Evolutionary conservation across 2,329 filamentous ascomycete species (phyloP), one percentile per base, ranked within the genome.

Genomic region (Ophiocordyceps robertsii): DNA sequence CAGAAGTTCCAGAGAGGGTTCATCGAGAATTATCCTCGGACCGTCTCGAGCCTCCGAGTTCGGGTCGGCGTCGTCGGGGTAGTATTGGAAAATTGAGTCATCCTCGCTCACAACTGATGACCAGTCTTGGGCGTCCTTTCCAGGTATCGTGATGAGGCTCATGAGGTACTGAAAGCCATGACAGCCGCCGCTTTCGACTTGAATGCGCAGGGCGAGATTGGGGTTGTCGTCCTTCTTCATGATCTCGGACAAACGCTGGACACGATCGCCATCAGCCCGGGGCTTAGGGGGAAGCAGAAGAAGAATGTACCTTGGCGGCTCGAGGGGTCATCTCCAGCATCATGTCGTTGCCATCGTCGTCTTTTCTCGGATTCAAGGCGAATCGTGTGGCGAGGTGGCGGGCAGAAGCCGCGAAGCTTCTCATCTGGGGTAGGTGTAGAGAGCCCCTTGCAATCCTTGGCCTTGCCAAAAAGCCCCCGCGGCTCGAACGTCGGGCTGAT

Each of bases 121-220:
- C 51, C 55, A 56, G 27, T 62, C 54, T 5, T 58, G 53, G 0
- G 58, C 47, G 14, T 58, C 57, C 38, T 58, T 53, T 6, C 57
- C 46, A 0, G 77, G 77, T 1, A 82, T 63, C 0, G 75, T 77
- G 3, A 86, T 82, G 4, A 96, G 72, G 14, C 81, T 85, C 85
- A 98, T 95, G 38, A 94, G 68, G 58, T 98, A 98, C 60, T 98
- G 92, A 62, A 98, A 98, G 40, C 92, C 92, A 63, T 98, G 92
- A 61, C 92, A 98, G 43, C 92, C 92, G 49, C 92, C 92, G 44
- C 83, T 87, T 57, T 94, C 88, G 45, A 98, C 89, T 47, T 84
- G 82, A 50, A 98, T 84, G 41, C 90, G 84, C n/a, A 98, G 73
- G 21, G 88, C 85, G 29, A 94, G 76, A 54, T 84, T 71, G 2